Evolutionary conservation across 805 yeast genomes (phyloP), one percentile per base, ranked within the genome.

Genomic region (Candida argentea): DNA sequence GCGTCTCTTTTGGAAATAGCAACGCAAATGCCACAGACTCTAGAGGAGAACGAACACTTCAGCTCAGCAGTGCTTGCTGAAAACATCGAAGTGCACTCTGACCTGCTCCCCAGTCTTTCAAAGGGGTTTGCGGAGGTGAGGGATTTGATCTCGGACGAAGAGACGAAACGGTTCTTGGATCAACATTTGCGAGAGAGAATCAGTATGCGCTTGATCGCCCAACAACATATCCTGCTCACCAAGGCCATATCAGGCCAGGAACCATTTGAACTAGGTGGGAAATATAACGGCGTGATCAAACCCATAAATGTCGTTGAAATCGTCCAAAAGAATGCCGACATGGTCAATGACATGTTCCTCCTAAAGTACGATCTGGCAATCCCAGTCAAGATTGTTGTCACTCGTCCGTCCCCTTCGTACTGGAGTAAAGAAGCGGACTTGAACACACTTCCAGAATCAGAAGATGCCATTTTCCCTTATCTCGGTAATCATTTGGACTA

Each of bases 401-500:
- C 40, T 37, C 54, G 41, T 16, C 47, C 37, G 33, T 52, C 46
- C 14, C 38, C 32, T 22, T 52, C 29, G 31, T 52, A 40, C 38
- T 57, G 52, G 60, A 40, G 37, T 25, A 36, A 31, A 49, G 55
- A 42, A 28, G 47, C 43, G 16, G 43, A 28, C 13, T 30, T 33
- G 30, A 16, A 14, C 16, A 17, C 29, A 20, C 10, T 14, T 13
- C 73, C 75, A n/a, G 57, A 56, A 19, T 69, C 72, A 14, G 60
- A 82, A 10, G 55, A 57, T 14, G 32, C 39, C 9, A 20, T 30
- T 8, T 73, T 87, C 47, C 89, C 95, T 0, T 89, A 85, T 50
- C 79, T 89, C 24, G 84, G 91, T 13, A 76, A 78, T 25, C 95
- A 87, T 48, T 52, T 91, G 29, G 95, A 89, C 48, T 89, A 91